Conservation (phyloP, 2,329 filamentous ascomycete genomes). For the Trichoderma sp. region DNA sequence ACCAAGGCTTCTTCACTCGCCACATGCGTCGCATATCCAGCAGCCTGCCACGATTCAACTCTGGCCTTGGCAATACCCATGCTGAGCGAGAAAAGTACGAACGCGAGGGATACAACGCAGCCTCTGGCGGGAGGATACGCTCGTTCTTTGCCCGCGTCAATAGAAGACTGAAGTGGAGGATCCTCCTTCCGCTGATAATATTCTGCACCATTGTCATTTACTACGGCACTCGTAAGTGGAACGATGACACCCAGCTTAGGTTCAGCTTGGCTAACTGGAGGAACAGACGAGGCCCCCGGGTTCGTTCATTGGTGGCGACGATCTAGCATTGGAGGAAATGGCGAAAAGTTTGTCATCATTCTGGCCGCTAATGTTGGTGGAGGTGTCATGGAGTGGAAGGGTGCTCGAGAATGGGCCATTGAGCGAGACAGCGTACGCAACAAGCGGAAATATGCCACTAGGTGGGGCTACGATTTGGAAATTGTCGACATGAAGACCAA, state of each 20-base stretch:
- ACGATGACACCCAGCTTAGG: background rate
- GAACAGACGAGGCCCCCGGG: constrained; percentile 40
- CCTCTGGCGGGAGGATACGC: constrained; percentile 51
- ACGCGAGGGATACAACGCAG: constrained; percentile 52
- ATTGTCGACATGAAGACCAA: constrained; percentile 98
- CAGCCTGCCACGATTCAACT: constrained; percentile 73
- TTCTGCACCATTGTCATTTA: constrained; percentile 65
- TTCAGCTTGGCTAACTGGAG: background rate
- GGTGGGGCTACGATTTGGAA: constrained; percentile 94
- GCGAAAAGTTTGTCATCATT: constrained; percentile 90
- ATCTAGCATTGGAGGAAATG: constrained; percentile 73
- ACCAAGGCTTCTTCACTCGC: constrained; percentile 83
- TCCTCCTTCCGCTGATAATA: constrained; percentile 61
- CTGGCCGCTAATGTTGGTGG: constrained; percentile 92
- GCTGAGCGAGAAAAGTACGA: constrained; percentile 77
- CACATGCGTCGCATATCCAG: constrained; percentile 81
- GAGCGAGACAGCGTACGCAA: constrained; percentile 95
- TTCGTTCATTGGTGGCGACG: constrained; percentile 67
- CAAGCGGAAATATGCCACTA: constrained; percentile 82
- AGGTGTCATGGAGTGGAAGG: constrained; percentile 99
- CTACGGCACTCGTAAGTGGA: constrained; percentile 70
- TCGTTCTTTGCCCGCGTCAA: constrained; percentile 54
- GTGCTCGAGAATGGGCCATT: constrained; percentile 94
- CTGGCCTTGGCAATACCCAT: constrained; percentile 53
- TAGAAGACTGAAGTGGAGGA: constrained; percentile 65